Evolutionary conservation across 139 green algal species (phyloP).

Genomic region (Chlamydomonas sphaeroides): DNA sequence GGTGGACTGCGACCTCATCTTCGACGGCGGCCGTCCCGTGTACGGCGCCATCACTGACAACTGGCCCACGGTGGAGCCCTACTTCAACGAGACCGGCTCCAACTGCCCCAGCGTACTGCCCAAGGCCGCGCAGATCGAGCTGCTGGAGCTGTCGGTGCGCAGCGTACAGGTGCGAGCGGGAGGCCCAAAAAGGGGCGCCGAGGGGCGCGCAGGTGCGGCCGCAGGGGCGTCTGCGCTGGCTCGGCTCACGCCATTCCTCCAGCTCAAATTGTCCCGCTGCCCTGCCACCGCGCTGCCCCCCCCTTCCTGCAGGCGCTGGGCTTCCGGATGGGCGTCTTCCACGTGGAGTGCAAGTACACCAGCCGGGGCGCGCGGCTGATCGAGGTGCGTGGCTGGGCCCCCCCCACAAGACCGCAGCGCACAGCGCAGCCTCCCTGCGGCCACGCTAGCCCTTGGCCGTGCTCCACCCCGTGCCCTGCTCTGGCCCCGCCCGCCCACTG

Average conservation of each 20-base stretch:
- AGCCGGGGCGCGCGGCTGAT: conserved; percentile 79
- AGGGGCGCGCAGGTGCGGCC: too few relatives aligned
- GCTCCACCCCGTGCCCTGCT: too few relatives aligned
- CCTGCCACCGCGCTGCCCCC: too few relatives aligned
- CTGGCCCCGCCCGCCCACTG: too few relatives aligned
- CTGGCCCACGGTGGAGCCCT: conserved; percentile 86
- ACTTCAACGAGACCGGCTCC: conserved; percentile 94
- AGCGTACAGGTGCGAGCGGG: conserved; percentile 66
- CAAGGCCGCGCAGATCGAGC: conserved; percentile 74
- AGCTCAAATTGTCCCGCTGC: too few relatives aligned
- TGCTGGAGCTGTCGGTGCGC: conserved; percentile 81
- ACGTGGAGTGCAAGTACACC: conserved; percentile 94
- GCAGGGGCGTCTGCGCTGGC: too few relatives aligned
- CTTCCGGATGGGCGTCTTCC: conserved; percentile 80
- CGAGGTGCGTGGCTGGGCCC: too few relatives aligned
- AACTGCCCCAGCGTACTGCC: conserved; percentile 89
- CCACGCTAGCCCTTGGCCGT: too few relatives aligned
- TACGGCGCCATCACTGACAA: conserved; percentile 88
- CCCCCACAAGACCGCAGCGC: too few relatives aligned
- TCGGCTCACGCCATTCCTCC: too few relatives aligned
- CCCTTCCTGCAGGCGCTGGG: conserved; percentile 49
- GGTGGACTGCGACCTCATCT: conserved; percentile 80
- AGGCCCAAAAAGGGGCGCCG: too few relatives aligned
- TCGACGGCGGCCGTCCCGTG: conserved; percentile 78
- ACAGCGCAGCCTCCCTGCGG: too few relatives aligned